These are phyloP conservation scores for Crithidia acanthocephali DNA, from an alignment of 208 protist species.

Conservation along the genomic window DNA sequence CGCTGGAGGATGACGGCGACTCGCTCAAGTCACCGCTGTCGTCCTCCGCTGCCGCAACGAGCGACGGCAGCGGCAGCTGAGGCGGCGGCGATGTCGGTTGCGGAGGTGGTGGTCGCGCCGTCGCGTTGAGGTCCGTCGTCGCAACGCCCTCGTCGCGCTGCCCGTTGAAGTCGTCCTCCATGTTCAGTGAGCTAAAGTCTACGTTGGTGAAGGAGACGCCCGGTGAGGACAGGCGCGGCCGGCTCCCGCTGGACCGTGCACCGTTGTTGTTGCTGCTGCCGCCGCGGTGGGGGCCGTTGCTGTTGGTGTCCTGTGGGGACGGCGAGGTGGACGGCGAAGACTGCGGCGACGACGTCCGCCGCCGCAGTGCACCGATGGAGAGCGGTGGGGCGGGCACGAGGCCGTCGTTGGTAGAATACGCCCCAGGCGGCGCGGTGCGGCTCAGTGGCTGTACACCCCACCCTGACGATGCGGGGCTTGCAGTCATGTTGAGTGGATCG, in stretches of 20 bases:
- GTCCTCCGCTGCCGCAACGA: background rate
- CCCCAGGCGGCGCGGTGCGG: background rate
- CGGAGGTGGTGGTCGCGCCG: slow-evolving; percentile 4
- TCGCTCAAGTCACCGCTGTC: slow-evolving; percentile 1
- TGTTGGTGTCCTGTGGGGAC: background rate
- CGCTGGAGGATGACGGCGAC: slow-evolving; percentile 1
- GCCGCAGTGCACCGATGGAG: slow-evolving; percentile 11
- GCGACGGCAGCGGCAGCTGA: background rate
- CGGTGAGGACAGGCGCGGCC: slow-evolving; percentile 11
- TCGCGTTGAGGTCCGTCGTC: background rate
- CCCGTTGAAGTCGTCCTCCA: background rate
- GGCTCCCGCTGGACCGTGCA: slow-evolving; percentile 9
- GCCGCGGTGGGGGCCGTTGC: background rate
- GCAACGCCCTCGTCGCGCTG: background rate
- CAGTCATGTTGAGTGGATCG: background rate
- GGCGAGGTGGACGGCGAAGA: background rate
- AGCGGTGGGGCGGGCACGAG: slow-evolving; percentile 10
- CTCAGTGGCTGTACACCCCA: background rate
- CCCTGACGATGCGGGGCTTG: background rate
- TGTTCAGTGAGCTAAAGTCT: slow-evolving; percentile 6
- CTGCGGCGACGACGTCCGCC: background rate
- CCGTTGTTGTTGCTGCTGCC: no score
- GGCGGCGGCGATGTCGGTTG: no score
- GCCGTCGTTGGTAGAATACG: background rate
- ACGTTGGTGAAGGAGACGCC: slow-evolving; percentile 15